Evolutionary conservation across 768 basidiomycete genomes (phyloP), one percentile per base, ranked within the genome.

Genomic region (Hirschioporus abietinus): DNA sequence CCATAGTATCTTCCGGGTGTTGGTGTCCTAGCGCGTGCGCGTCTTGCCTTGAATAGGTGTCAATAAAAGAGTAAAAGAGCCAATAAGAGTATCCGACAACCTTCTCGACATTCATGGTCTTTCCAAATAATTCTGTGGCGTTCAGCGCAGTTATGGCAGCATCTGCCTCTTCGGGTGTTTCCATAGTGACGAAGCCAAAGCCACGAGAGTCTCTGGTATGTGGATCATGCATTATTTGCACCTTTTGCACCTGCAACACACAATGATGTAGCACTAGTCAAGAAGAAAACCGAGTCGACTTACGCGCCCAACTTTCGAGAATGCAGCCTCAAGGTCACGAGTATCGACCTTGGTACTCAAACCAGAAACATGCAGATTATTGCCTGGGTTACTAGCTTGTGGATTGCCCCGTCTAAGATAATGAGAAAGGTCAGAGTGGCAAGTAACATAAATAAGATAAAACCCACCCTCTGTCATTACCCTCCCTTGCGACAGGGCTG

Each of bases 1-100:
- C 95, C 96, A 69, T 92, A 93, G 84, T 99, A 99, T 64, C 91
- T 81, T 27, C 96, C 96, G 2, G 96, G 96, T 7, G 96, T 99
- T 1, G 96, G 92, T 15, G 94, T 92, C 70, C 94, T 84, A 20
- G 93, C 94, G 68, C 94, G 89, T 66, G 91, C 94, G 70, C 93
- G 90, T 63, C 93, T 91, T 70, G 94, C 94, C 93, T 93, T 66
- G 26, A 71, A 64, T 23, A 63, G 64, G 6, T 35, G 65, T 60
- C 17, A 71, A 68, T 27, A 66, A 24, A 64, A 26, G 34, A 63
- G n/a, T 0, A 0, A 60, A 25, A 23, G 4, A 9, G 30, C 61
- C 36, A 24, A 63, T 3, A 34, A 30, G 9, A 42, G 27, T 73
- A 74, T 20, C 3, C 4, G 15, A 15, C 20, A 35, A 92, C 93